Evolutionary conservation across 2,329 filamentous ascomycete genomes (phyloP), one percentile per base, ranked within the genome.

Genomic region (Colletotrichum echinochloae): DNA sequence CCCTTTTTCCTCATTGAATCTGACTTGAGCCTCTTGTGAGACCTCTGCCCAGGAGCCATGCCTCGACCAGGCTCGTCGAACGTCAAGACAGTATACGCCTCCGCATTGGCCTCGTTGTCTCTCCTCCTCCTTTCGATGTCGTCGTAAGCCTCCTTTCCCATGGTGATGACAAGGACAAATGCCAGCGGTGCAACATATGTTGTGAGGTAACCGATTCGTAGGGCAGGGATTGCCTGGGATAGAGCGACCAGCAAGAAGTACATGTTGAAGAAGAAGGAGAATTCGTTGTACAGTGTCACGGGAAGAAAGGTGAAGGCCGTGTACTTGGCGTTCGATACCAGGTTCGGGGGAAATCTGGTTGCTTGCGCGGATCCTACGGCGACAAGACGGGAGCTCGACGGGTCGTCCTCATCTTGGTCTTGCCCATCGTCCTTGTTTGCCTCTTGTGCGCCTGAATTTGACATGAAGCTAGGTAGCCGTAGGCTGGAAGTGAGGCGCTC

Each of bases 241-340:
- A 98, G 82, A 8, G 96, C 97, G 60, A 99, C 96, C 33, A 98
- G 90, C 66, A 99, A 86, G 80, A 99, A 99, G 80, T 99, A 99
- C 86, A 98, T 94, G 87, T 99, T 99, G 87, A 99, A 97, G 83
- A 99, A 99, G 85, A 98, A 99, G 70, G 95, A 98, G 80, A 99
- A 99, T 79, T 99, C 96, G 83, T 98, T 98, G 82, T 98, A 99
- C 28, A 99, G 85, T 0, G 96, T 99, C 62, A 95, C 87, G 2
- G 97, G 97, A 18, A 99, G 87, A 81, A 99, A 99, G 62, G 93
- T 97, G 84, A 95, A 92, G 1, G 95, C 90, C 37, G 95, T 98
- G 81, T 99, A 99, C 86, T 98, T 99, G 65, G 96, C 95, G 79
- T 99, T 98, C 44, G 95, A 98, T 59, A 99, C 89, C 66, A 94